Percentiles rank a stretch among this genome's conserved stretches.
phyloP scores from a whole-genome alignment of 2,329 filamentous ascomycete genomes.

The Aspergillus pseudoviridinutans region DNA sequence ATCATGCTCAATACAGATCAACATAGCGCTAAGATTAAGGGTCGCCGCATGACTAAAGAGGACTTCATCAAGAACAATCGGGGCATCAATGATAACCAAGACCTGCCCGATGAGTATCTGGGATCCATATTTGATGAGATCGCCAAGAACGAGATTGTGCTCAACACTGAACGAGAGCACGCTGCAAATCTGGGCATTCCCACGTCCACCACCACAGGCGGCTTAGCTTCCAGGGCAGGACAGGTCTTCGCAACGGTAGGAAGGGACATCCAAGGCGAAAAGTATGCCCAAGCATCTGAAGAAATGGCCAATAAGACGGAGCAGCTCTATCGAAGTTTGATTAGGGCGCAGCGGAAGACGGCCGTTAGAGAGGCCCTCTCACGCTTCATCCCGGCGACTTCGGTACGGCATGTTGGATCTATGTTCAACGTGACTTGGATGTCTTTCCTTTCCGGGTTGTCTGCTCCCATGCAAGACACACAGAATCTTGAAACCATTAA shows the following conservation, averaged over 20 bases:
- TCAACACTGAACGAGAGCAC: conserved; percentile 85
- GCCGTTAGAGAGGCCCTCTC: conserved; percentile 63
- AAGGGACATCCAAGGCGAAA: conserved; percentile 85
- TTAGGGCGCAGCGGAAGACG: conserved; percentile 82
- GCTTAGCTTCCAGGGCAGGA: conserved; percentile 76
- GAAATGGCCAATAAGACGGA: conserved; percentile 79
- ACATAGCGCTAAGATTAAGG: conserved; percentile 81
- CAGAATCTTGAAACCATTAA: conserved; percentile 90
- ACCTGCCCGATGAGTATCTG: conserved; percentile 90
- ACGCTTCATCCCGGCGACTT: conserved; percentile 86
- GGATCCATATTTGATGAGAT: conserved; percentile 90
- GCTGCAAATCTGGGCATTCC: conserved; percentile 72
- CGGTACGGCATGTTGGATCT: conserved; percentile 88
- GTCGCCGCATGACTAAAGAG: conserved; percentile 86
- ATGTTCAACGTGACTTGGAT: conserved; percentile 99
- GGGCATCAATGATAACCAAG: conserved; percentile 93
- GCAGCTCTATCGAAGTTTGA: conserved; percentile 88
- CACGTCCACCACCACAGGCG: conserved; percentile 57
- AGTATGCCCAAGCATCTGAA: conserved; percentile 90
- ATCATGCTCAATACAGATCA: conserved; percentile 96
- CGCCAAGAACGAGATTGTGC: conserved; percentile 81
- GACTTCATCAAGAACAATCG: conserved; percentile 99
- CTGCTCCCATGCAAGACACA: conserved; percentile 86
- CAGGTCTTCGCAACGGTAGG: conserved; percentile 89
- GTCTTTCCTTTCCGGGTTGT: conserved; percentile 94